Conservation (phyloP, 2,329 filamentous ascomycete genomes). For the Penicillium glabrum region DNA sequence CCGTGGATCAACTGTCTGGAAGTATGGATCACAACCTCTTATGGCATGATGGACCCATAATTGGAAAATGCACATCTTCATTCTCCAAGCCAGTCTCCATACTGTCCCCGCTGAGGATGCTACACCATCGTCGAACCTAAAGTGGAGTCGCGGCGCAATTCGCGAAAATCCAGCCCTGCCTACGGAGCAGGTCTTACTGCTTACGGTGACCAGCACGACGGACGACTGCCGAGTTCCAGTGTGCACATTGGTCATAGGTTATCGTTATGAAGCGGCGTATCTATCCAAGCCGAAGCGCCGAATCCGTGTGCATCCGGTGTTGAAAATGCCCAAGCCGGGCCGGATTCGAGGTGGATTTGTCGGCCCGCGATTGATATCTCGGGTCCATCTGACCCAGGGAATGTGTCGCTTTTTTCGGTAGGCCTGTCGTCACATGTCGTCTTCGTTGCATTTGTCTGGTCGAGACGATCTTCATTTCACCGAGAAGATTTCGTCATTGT, state of each 20-base stretch:
- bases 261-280: not conserved
- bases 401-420: not conserved
- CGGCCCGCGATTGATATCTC: conserved; percentile 6
- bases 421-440: not conserved
- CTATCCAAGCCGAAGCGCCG: not conserved
- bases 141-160: not conserved
- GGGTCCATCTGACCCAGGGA: conserved; percentile 4
- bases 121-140: not conserved
- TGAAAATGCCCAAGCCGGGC: not conserved
- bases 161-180: not conserved
- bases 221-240: not conserved
- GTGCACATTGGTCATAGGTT: not conserved
- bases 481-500: not conserved
- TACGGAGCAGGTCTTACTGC: not conserved
- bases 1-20: not conserved
- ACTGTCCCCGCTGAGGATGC: not conserved
- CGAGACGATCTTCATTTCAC: not conserved
- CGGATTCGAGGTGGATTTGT: not conserved
- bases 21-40: not conserved
- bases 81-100: not conserved
- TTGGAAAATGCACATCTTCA: not conserved
- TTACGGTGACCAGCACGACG: conserved; percentile 7
- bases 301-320: not conserved
- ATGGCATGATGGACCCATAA: not conserved
- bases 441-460: not conserved